Evolutionary conservation across 164 flowering plant genomes (phyloP).

Genomic region (Piper longum): DNA sequence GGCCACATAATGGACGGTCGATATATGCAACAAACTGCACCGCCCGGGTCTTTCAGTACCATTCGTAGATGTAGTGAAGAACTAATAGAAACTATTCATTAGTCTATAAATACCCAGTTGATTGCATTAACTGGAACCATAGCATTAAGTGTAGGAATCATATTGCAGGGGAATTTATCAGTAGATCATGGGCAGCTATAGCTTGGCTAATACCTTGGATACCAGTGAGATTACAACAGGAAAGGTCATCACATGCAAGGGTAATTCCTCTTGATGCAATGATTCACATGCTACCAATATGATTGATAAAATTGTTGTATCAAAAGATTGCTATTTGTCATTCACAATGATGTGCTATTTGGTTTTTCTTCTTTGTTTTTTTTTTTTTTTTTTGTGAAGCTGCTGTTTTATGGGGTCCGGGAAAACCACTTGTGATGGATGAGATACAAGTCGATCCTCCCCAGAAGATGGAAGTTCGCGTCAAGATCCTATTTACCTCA

Average conservation of each 20-base stretch:
- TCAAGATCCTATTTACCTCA: slow-evolving; percentile 49
- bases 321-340: not conserved
- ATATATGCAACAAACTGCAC: too few species aligned
- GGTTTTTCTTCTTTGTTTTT: not conserved
- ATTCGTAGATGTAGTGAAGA: too few species aligned
- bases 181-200: too few species aligned
- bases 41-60: too few species aligned
- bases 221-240: slow-evolving; percentile 17
- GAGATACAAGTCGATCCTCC: slow-evolving; percentile 56
- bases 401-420: slow-evolving; percentile 43
- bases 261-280: slow-evolving; percentile 8
- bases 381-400: slow-evolving; percentile 19
- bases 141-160: too few species aligned
- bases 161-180: too few species aligned
- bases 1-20: too few species aligned
- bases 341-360: not conserved
- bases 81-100: too few species aligned
- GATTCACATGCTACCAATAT: not conserved
- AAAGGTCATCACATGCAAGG: slow-evolving; percentile 41
- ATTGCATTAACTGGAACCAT: too few species aligned
- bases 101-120: too few species aligned
- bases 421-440: slow-evolving; percentile 35
- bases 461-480: slow-evolving; percentile 48
- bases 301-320: not conserved
- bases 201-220: slow-evolving; percentile 1